A percentile compares a stretch with the other conserved stretches of the same genome.
phyloP scores from a whole-genome alignment of 208 protist genomes.

The Leishmania mexicana region DNA sequence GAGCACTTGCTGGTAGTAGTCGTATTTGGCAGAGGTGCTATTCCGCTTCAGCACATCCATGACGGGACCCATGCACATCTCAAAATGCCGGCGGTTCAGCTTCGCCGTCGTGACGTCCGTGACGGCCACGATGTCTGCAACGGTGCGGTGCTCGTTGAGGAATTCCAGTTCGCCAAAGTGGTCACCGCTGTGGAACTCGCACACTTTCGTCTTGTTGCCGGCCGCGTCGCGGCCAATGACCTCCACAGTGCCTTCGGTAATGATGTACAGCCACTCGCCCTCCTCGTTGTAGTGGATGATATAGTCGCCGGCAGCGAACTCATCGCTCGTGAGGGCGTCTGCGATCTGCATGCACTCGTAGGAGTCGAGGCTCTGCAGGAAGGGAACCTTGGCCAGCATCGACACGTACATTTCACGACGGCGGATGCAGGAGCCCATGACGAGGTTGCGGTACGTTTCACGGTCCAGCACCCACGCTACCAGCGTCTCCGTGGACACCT shows the following conservation, averaged over 20 bases:
- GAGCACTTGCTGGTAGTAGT: constrained; percentile 92
- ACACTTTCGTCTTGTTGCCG: constrained; percentile 74
- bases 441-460: constrained; percentile 90
- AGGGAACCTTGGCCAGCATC: constrained; percentile 79
- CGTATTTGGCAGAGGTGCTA: constrained; percentile 76
- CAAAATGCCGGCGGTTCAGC: constrained; percentile 91
- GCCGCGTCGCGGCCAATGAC: constrained; percentile 82
- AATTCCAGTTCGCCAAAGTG: constrained; percentile 92
- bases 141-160: constrained; percentile 87
- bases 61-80: constrained; percentile 92
- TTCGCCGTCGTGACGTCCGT: constrained; percentile 87
- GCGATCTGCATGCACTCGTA: constrained; percentile 90
- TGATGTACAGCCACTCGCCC: constrained; percentile 93
- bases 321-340: constrained; percentile 85
- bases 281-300: constrained; percentile 89
- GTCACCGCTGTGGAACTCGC: constrained; percentile 83
- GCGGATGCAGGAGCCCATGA: constrained; percentile 89
- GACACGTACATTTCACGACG: constrained; percentile 79
- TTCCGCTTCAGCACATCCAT: constrained; percentile 89
- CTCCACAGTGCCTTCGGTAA: constrained; percentile 86
- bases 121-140: constrained; percentile 80
- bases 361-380: constrained; percentile 75
- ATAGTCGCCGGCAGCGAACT: constrained; percentile 79
- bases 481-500: constrained; percentile 71
- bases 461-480: constrained; percentile 91